phyloP scores from a whole-genome alignment of 2,329 filamentous ascomycete species.

The Phoma sp. region DNA sequence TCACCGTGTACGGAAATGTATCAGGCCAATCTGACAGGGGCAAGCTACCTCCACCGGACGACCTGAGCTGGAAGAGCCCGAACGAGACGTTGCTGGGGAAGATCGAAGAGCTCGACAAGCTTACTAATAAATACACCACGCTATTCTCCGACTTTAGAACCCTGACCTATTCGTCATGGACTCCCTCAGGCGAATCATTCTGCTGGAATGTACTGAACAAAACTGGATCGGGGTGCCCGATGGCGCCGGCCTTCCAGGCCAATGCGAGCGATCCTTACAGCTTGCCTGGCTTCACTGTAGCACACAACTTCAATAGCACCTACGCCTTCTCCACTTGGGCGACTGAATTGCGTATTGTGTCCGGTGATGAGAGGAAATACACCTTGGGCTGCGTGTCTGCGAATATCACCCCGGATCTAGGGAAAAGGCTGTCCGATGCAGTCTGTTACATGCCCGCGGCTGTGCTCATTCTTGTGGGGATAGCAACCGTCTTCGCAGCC shows the following conservation, averaged over 20 bases:
- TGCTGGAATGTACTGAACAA: slow-evolving; percentile 66
- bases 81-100: slow-evolving; percentile 71
- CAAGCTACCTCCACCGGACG: slow-evolving; percentile 66
- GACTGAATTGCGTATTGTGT: slow-evolving; percentile 75
- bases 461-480: slow-evolving; percentile 78
- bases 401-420: slow-evolving; percentile 84
- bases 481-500: slow-evolving; percentile 83
- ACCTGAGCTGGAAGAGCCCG: slow-evolving; percentile 65
- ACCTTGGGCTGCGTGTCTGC: slow-evolving; percentile 81
- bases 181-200: slow-evolving; percentile 62
- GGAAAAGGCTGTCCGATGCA: slow-evolving; percentile 69
- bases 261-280: slow-evolving; percentile 60
- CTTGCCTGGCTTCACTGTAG: slow-evolving; percentile 76
- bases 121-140: slow-evolving; percentile 72
- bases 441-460: slow-evolving; percentile 79
- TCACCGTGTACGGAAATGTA: slow-evolving; percentile 92
- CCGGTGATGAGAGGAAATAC: slow-evolving; percentile 70
- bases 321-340: slow-evolving; percentile 88
- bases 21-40: slow-evolving; percentile 70
- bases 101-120: slow-evolving; percentile 70
- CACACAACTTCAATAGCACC: slow-evolving; percentile 77
- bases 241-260: slow-evolving; percentile 73
- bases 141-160: slow-evolving; percentile 75
- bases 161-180: slow-evolving; percentile 77
- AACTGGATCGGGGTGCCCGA: slow-evolving; percentile 67